Conservation (phyloP, 169 alveolate species). For the Cryptosporidium ryanae region DNA sequence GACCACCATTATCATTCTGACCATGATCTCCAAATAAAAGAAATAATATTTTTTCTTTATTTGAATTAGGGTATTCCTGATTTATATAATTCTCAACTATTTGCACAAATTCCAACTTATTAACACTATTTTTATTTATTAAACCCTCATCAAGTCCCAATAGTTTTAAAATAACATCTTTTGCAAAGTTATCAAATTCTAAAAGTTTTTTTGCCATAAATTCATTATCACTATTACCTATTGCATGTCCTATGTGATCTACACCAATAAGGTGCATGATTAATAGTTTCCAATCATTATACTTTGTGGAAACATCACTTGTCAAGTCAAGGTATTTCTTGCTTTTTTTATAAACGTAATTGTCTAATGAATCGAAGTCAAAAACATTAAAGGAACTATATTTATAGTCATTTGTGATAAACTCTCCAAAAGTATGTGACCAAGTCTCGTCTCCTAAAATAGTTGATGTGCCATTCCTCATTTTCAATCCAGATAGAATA, state of each 20-base stretch:
- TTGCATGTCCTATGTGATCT: slow-evolving; percentile 56
- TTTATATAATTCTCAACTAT: background rate
- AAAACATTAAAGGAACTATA: slow-evolving; percentile 16
- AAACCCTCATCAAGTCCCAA: background rate
- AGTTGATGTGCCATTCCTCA: background rate
- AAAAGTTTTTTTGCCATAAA: slow-evolving; percentile 20
- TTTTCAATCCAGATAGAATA: slow-evolving; percentile 5
- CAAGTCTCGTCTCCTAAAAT: slow-evolving; percentile 60
- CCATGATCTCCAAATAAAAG: slow-evolving; percentile 66
- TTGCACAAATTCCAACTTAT: slow-evolving; percentile 1
- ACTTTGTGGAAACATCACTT: background rate
- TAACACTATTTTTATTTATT: background rate
- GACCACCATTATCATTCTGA: slow-evolving; percentile 53
- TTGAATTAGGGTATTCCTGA: background rate
- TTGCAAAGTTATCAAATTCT: slow-evolving; percentile 17
- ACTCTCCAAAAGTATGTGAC: background rate
- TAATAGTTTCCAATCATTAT: slow-evolving; percentile 34
- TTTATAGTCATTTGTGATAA: background rate
- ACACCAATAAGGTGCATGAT: slow-evolving; percentile 50
- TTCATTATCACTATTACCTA: background rate
- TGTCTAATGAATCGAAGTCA: slow-evolving; percentile 30
- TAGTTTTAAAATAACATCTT: background rate
- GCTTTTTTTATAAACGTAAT: background rate
- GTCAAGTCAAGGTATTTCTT: background rate
- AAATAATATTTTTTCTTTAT: slow-evolving; percentile 30